These are phyloP conservation scores for Gamsiella multidivaricata DNA, from an alignment of 192 early-diverging fungal species.

Conservation along the genomic window DNA sequence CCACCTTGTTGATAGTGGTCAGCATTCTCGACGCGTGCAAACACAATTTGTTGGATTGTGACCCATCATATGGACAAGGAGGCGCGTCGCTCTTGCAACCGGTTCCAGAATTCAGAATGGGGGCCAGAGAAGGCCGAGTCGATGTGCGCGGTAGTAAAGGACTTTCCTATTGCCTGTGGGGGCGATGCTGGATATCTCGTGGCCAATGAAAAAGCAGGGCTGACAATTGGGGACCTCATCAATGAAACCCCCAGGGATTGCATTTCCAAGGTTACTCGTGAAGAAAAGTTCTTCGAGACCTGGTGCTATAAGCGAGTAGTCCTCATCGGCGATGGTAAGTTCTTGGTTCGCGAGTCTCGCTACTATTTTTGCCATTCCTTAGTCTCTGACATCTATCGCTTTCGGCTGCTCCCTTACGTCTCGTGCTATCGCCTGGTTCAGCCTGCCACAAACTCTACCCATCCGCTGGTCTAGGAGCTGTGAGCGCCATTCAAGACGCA, in stretches of 20 bases:
- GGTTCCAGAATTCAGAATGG: conserved; percentile 12
- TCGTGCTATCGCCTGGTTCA: too few relatives aligned
- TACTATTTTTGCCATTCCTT: background rate
- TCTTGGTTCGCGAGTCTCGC: background rate
- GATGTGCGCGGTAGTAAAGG: conserved; percentile 5
- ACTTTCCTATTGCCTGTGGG: background rate
- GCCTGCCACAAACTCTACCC: too few relatives aligned
- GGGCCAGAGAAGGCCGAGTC: background rate
- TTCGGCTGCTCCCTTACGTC: too few relatives aligned
- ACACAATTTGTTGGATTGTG: background rate
- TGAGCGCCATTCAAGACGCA: too few relatives aligned
- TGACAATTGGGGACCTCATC: conserved; percentile 3
- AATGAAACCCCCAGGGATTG: background rate
- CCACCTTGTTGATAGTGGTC: background rate
- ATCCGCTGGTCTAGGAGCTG: too few relatives aligned
- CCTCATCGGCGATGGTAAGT: conserved; percentile 20
- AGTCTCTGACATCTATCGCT: too few relatives aligned
- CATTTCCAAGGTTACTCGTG: conserved; percentile 12
- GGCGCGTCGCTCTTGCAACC: background rate
- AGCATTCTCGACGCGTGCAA: background rate
- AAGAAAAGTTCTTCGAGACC: conserved; percentile 19
- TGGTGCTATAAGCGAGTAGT: background rate
- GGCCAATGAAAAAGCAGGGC: background rate
- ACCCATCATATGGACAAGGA: background rate
- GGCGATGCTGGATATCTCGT: background rate